These are phyloP conservation scores for Candida pseudofarinosa DNA, from an alignment of 805 yeast species.

Conservation along the genomic window DNA sequence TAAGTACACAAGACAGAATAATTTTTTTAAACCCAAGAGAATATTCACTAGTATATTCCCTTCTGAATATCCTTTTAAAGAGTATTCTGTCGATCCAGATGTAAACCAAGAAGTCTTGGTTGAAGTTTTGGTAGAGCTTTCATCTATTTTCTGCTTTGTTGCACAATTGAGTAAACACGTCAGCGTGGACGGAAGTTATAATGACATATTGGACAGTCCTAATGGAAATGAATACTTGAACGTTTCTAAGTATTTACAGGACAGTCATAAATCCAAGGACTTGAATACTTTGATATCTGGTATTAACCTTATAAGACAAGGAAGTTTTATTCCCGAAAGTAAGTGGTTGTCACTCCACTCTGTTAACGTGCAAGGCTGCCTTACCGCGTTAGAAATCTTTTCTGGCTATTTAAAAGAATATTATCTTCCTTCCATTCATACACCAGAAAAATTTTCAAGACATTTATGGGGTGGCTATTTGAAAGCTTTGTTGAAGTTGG, in stretches of 20 bases:
- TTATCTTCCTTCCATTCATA: conserved; percentile 50
- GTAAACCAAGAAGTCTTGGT: conserved; percentile 66
- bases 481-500: conserved; percentile 52
- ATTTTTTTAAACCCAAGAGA: conserved; percentile 54
- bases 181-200: conserved; percentile 41
- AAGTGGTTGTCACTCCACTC: conserved; percentile 74
- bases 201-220: conserved; percentile 27
- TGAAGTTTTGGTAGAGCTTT: conserved; percentile 68
- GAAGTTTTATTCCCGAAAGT: conserved; percentile 59
- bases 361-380: conserved; percentile 51
- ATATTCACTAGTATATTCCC: conserved; percentile 71
- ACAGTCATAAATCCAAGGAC: conserved; percentile 31
- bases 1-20: conserved; percentile 44
- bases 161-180: conserved; percentile 46
- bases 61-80: conserved; percentile 56
- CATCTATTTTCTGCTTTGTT: conserved; percentile 55
- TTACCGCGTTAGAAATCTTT: conserved; percentile 51
- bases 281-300: conserved; percentile 42
- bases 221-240: not conserved
- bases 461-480: conserved; percentile 67
- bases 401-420: conserved; percentile 45
- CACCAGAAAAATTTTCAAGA: conserved; percentile 52
- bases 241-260: conserved; percentile 37
- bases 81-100: conserved; percentile 66
- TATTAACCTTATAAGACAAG: conserved; percentile 47